These are phyloP conservation scores for Eudorina sp. DNA, from an alignment of 139 green algal species.

Conservation along the genomic window DNA sequence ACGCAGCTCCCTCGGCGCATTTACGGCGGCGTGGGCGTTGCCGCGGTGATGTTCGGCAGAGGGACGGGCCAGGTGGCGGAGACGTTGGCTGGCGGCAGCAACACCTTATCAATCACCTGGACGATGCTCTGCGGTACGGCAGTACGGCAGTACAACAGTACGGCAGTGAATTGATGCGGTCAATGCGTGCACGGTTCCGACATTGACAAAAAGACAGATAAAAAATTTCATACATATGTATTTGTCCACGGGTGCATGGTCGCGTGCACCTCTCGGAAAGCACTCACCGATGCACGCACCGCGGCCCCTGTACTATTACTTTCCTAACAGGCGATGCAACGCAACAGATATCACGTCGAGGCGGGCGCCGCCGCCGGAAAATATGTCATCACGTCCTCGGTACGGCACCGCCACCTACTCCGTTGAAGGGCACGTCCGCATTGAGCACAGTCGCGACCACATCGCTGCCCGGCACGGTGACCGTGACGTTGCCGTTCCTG, in stretches of 20 bases:
- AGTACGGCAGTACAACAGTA: not conserved
- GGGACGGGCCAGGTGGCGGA: conserved; percentile 4
- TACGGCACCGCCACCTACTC: conserved; percentile 28
- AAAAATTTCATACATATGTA: not conserved
- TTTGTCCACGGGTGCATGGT: too few species aligned
- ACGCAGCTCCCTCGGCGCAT: too few species aligned
- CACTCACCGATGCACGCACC: too few species aligned
- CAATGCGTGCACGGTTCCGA: not conserved
- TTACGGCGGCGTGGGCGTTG: too few species aligned
- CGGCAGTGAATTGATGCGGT: not conserved
- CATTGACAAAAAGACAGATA: not conserved
- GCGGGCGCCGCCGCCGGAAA: too few species aligned
- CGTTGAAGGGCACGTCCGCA: conserved; percentile 27
- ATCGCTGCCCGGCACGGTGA: conserved; percentile 11
- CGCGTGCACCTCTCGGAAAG: too few species aligned
- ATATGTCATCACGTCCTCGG: too few species aligned
- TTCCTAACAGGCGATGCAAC: too few species aligned
- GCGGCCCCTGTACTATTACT: too few species aligned
- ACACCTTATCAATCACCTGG: conserved; percentile 42
- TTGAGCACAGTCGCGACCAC: not conserved
- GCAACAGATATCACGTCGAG: too few species aligned
- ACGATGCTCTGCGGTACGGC: conserved; percentile 28
- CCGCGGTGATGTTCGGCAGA: too few species aligned
- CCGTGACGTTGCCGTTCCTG: conserved; percentile 35
- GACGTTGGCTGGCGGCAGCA: conserved; percentile 20